These are phyloP conservation scores for Cardamine resedifolia DNA, from an alignment of 345 rosid genomes.

Conservation along the genomic window DNA sequence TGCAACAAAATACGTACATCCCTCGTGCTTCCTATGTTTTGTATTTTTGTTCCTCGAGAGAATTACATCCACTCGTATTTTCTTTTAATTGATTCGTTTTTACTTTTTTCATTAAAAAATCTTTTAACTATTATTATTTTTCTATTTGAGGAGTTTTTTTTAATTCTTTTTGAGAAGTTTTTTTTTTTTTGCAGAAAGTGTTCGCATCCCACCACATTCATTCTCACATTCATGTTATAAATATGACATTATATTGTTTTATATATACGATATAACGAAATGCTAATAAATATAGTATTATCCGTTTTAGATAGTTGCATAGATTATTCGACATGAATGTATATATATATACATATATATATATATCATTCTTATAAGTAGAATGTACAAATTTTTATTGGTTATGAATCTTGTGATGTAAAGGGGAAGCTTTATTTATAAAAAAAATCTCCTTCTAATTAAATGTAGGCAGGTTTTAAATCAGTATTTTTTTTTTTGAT, in stretches of 20 bases:
- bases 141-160: not conserved
- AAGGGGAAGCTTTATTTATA: too few species aligned
- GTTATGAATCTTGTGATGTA: too few species aligned
- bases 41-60: slow-evolving; percentile 18
- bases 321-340: not conserved
- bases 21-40: slow-evolving; percentile 36
- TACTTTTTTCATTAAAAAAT: not conserved
- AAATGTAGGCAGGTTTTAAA: too few species aligned
- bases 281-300: not conserved
- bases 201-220: not conserved
- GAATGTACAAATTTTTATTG: not conserved
- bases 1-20: slow-evolving; percentile 42
- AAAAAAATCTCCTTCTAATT: too few species aligned
- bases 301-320: not conserved
- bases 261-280: not conserved
- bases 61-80: slow-evolving; percentile 8
- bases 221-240: not conserved
- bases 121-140: not conserved
- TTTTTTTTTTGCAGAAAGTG: not conserved
- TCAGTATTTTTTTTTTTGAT: too few species aligned
- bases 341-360: too few species aligned
- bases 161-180: not conserved
- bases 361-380: not conserved
- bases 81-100: not conserved
- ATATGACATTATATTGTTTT: not conserved